Conservation (phyloP, 2,329 filamentous ascomycete genomes). For the Penicillium sp. region DNA sequence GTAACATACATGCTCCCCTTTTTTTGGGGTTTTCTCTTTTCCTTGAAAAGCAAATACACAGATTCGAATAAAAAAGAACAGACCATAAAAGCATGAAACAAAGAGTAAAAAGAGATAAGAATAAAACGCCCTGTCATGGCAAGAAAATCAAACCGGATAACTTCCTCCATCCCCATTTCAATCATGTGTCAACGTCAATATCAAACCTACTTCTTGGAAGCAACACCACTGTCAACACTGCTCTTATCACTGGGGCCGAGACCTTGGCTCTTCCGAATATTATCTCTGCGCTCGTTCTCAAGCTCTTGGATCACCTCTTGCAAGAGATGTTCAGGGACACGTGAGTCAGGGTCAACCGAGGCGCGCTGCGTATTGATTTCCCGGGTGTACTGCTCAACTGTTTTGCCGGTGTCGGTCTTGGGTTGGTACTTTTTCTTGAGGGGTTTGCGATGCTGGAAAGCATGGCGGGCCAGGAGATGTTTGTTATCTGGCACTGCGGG, state of each 20-base stretch:
- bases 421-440: constrained; percentile 4
- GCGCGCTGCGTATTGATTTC: neutral
- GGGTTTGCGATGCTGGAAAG: constrained; percentile 3
- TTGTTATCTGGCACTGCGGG: neutral
- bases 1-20: neutral
- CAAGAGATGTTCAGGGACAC: neutral
- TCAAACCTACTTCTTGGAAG: neutral
- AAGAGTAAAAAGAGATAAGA: neutral
- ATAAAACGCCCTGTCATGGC: neutral
- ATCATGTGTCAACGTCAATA: neutral
- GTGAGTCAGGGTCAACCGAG: neutral
- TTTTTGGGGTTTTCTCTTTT: neutral
- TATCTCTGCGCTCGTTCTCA: neutral
- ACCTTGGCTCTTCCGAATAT: neutral
- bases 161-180: neutral
- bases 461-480: neutral
- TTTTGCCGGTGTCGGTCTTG: constrained; percentile 3
- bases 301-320: constrained; percentile 3
- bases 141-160: neutral
- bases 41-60: neutral
- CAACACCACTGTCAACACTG: neutral
- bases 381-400: constrained; percentile 4
- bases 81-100: neutral
- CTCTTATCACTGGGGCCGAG: neutral
- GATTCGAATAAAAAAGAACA: neutral